Conservation (phyloP, 2,329 filamentous ascomycete species). For the Pseudocercospora cruenta region DNA sequence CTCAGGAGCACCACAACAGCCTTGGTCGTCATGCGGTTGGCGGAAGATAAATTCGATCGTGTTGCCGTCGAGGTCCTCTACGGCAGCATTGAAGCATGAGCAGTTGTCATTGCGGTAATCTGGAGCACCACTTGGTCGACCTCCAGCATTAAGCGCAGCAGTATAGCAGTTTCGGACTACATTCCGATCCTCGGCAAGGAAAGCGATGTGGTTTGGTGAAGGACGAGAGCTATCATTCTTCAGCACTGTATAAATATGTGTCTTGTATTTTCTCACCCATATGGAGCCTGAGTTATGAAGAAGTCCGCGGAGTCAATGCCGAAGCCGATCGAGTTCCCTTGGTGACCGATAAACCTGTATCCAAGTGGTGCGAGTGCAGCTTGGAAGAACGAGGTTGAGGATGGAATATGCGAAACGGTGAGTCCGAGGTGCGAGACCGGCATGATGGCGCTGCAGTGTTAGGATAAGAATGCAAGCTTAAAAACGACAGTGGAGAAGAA, state of each 20-base stretch:
- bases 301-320: conserved; percentile 65
- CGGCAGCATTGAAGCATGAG: conserved; percentile 64
- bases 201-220: conserved; percentile 51
- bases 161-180: conserved; percentile 74
- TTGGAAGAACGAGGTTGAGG: conserved; percentile 82
- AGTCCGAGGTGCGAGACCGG: conserved; percentile 66
- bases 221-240: conserved; percentile 29
- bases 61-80: conserved; percentile 81
- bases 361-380: conserved; percentile 77
- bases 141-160: conserved; percentile 68
- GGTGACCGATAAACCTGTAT: conserved; percentile 69
- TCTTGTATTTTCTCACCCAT: conserved; percentile 51
- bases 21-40: conserved; percentile 38
- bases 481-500: conserved; percentile 23
- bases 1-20: conserved; percentile 40
- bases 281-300: conserved; percentile 65
- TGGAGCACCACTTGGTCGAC: conserved; percentile 61
- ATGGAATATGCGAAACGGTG: conserved; percentile 75
- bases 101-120: conserved; percentile 56
- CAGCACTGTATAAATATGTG: conserved; percentile 8
- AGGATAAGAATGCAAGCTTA: conserved; percentile 18
- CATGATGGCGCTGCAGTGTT: conserved; percentile 47
- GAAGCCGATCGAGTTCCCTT: conserved; percentile 64
- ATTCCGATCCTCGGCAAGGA: conserved; percentile 68
- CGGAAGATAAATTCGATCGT: conserved; percentile 76